A percentile compares a stretch with the other conserved stretches of the same genome.
phyloP scores from a whole-genome alignment of 2,329 filamentous ascomycete species.

The Rhynchosporium secalis region DNA sequence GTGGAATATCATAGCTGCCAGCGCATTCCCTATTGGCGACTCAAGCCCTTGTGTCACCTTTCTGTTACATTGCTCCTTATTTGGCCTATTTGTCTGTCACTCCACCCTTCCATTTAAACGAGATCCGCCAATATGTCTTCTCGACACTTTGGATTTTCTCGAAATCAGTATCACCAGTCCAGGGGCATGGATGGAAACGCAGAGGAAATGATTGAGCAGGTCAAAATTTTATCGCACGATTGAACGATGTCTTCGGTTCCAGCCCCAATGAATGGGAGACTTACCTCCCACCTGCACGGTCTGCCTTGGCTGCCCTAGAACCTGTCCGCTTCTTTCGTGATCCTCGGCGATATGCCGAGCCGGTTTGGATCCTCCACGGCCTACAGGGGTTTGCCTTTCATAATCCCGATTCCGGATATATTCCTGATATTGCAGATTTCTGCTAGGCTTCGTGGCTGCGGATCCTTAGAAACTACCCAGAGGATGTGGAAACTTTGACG shows the following conservation, averaged over 20 bases:
- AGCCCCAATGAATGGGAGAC: conserved; percentile 36
- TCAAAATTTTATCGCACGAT: conserved; percentile 34
- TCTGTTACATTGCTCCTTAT: background rate
- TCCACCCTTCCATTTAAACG: conserved; percentile 7
- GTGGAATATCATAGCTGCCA: background rate
- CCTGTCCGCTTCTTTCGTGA: conserved; percentile 43
- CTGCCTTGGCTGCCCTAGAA: conserved; percentile 44
- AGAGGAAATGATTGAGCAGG: conserved; percentile 35
- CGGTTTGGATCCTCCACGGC: conserved; percentile 45
- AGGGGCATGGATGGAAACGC: conserved; percentile 23
- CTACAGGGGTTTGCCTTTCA: conserved; percentile 52
- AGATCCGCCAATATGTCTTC: conserved; percentile 25
- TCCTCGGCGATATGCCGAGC: conserved; percentile 41
- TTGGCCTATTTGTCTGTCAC: background rate
- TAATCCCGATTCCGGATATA: conserved; percentile 48
- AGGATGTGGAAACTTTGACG: conserved; percentile 45
- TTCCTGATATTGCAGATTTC: conserved; percentile 50
- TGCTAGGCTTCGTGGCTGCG: conserved; percentile 49
- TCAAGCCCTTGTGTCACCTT: background rate
- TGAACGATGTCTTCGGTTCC: conserved; percentile 34
- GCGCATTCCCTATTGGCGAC: background rate
- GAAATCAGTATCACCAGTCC: conserved; percentile 27
- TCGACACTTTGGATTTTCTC: conserved; percentile 32
- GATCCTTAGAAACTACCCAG: conserved; percentile 46
- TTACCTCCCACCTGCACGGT: conserved; percentile 43